A percentile compares a stretch with the other conserved stretches of the same genome.
phyloP scores from a whole-genome alignment of 2,329 filamentous ascomycete genomes.

The Acephala macrosclerotiorum region DNA sequence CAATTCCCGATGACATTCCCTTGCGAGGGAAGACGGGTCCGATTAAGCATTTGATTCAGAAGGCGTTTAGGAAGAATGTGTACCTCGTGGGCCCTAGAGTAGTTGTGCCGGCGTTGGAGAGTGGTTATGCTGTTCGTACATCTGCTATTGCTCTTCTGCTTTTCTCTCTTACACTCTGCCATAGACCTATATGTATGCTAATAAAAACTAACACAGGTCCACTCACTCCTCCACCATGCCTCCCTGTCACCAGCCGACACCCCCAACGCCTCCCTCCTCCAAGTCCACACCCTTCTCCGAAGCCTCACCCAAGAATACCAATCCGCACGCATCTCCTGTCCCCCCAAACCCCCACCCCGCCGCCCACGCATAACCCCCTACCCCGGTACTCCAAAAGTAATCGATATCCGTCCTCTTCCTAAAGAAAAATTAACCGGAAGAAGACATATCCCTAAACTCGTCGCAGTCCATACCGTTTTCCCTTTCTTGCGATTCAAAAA shows the following conservation, averaged over 20 bases:
- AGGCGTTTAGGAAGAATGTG: conserved; percentile 67
- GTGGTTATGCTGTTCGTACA: conserved; percentile 68
- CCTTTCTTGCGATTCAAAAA: conserved; percentile 73
- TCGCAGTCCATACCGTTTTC: conserved; percentile 62
- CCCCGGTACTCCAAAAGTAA: conserved; percentile 51
- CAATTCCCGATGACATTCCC: conserved; percentile 57
- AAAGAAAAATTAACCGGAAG: conserved; percentile 55
- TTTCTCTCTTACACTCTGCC: neutral
- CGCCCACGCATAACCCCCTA: conserved; percentile 35
- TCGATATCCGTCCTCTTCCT: conserved; percentile 59
- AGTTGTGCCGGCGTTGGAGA: conserved; percentile 66
- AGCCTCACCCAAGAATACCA: conserved; percentile 25
- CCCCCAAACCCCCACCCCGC: conserved; percentile 18
- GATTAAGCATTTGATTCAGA: conserved; percentile 64
- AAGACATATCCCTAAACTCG: conserved; percentile 62
- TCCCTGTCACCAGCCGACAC: conserved; percentile 28
- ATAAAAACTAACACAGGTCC: conserved; percentile 28
- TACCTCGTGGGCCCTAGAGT: conserved; percentile 65
- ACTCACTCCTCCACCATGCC: conserved; percentile 37
- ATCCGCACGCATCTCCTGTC: conserved; percentile 1
- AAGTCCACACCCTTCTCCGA: conserved; percentile 46
- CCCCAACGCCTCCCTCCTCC: conserved; percentile 25
- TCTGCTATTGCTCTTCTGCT: neutral
- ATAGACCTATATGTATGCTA: neutral
- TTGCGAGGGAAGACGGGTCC: conserved; percentile 47